Percentiles rank a stretch among this genome's conserved stretches.
Evolutionary conservation across 1,139 yeast species (phyloP).

Genomic region (Nadsonia starkeyi-henricii): DNA sequence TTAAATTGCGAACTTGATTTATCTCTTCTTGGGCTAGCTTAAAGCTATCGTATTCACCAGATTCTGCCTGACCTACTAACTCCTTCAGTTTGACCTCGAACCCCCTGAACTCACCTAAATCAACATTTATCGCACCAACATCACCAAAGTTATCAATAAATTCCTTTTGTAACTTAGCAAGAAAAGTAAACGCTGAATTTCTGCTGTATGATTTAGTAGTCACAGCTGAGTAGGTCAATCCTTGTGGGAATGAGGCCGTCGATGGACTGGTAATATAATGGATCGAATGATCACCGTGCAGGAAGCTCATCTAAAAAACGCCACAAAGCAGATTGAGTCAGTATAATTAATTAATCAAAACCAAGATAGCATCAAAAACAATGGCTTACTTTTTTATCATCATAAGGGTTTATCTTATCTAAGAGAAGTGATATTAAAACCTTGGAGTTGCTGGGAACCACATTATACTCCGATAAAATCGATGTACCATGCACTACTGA

Average conservation of each 20-base stretch:
- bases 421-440: constrained; percentile 18
- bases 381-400: constrained; percentile 16
- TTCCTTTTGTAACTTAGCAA: constrained; percentile 19
- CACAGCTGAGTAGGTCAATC: constrained; percentile 22
- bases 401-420: constrained; percentile 15
- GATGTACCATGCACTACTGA: background rate
- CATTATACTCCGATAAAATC: constrained; percentile 11
- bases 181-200: constrained; percentile 21
- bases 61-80: constrained; percentile 11
- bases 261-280: constrained; percentile 22
- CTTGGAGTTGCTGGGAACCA: constrained; percentile 12
- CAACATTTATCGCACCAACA: constrained; percentile 8
- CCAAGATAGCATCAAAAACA: background rate
- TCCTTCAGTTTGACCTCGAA: constrained; percentile 8
- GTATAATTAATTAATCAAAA: background rate
- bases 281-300: constrained; percentile 22
- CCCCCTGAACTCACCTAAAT: constrained; percentile 3
- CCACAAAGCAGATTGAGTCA: background rate
- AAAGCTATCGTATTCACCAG: constrained; percentile 17
- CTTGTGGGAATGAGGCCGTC: constrained; percentile 15
- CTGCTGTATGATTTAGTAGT: constrained; percentile 18
- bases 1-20: constrained; percentile 26
- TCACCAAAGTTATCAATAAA: constrained; percentile 11
- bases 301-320: constrained; percentile 16
- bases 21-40: constrained; percentile 25